Evolutionary conservation across 139 green algal species (phyloP).

Genomic region (Asterochloris erici): DNA sequence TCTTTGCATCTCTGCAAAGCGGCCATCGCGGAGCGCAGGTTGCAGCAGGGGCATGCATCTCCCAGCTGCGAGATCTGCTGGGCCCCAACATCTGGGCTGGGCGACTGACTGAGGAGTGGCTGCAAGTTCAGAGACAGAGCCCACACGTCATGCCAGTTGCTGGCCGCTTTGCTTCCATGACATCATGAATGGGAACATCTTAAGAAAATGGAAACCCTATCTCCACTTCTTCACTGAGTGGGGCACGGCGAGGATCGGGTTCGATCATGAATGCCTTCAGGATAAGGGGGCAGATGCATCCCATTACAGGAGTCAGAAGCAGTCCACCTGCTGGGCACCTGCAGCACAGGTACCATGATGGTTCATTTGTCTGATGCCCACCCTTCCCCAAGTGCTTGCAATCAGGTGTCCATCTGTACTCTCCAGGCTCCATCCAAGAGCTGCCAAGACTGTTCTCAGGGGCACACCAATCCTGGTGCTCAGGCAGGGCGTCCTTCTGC

Average conservation of each 20-base stretch:
- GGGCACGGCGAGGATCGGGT: no score
- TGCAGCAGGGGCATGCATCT: conserved; percentile 55
- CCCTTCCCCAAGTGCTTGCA: not conserved
- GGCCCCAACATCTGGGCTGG: conserved; percentile 60
- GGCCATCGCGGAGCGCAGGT: conserved; percentile 62
- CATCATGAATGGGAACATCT: no score
- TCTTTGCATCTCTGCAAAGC: conserved; percentile 69
- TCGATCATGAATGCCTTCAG: no score
- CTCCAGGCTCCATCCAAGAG: not conserved
- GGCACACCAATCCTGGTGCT: no score
- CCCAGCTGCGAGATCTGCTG: conserved; percentile 59
- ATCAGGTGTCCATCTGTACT: not conserved
- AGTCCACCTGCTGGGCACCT: no score
- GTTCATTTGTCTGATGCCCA: no score
- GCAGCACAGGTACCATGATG: no score
- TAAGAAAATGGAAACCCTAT: no score
- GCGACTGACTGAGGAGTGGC: conserved; percentile 51
- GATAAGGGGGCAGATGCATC: no score
- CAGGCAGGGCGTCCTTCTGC: no score
- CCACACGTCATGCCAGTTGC: conserved; percentile 39
- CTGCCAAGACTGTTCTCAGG: not conserved
- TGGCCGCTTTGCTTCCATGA: not conserved
- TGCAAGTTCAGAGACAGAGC: conserved; percentile 24
- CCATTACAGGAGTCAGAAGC: no score
- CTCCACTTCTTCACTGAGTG: no score